Percentiles rank a stretch among this genome's conserved stretches.
phyloP scores from a whole-genome alignment of 352 stramenopile species.

The Pythium biforme region DNA sequence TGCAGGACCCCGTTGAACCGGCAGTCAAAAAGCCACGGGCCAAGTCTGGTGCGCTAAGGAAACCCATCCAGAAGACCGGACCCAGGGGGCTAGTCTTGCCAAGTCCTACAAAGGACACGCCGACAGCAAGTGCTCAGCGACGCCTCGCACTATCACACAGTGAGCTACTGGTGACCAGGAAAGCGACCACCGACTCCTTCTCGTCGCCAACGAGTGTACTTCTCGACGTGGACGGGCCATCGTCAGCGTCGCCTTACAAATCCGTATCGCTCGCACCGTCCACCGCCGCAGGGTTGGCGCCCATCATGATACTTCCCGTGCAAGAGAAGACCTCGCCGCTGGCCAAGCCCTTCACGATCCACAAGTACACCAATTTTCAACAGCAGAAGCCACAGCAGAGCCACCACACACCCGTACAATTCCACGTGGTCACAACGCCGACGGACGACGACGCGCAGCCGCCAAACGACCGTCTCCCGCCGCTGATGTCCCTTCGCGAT shows the following conservation, averaged over 20 bases:
- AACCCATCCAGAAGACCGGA: neutral
- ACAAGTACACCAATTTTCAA: conserved; percentile 1
- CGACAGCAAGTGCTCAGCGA: neutral
- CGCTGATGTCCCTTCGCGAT: neutral
- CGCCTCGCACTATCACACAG: neutral
- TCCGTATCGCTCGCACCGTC: neutral
- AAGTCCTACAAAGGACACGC: too few relatives aligned
- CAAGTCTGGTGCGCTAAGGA: neutral
- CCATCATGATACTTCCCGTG: neutral
- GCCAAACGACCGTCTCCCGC: neutral
- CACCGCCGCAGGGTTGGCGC: neutral
- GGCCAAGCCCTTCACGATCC: conserved; percentile 7
- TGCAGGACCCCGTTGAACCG: neutral
- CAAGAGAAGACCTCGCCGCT: conserved; percentile 10
- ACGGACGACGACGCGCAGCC: neutral
- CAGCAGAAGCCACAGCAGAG: neutral
- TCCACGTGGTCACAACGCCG: neutral
- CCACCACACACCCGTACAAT: neutral
- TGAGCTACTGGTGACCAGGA: too few relatives aligned
- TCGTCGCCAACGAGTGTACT: neutral
- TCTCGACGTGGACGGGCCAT: neutral
- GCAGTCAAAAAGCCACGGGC: neutral
- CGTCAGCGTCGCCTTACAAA: neutral
- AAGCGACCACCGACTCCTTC: too few relatives aligned
- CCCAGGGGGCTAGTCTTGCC: too few relatives aligned